phyloP scores from a whole-genome alignment of 1,284 basidiomycete species.

The Marasmius oreades region DNA sequence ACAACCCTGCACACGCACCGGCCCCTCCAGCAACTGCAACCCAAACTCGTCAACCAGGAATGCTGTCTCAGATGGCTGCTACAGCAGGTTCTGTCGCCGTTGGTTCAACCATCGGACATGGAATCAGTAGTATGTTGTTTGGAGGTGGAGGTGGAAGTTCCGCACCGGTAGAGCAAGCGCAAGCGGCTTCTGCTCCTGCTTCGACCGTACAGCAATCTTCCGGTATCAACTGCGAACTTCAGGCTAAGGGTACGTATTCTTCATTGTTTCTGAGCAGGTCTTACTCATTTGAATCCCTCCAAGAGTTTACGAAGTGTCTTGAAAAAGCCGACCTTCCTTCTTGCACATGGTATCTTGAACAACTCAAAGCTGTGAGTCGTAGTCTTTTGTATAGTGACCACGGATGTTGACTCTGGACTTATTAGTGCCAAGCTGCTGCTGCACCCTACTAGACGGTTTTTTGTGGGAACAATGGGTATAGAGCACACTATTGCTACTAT shows the following conservation, averaged over 20 bases:
- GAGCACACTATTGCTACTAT: too few relatives aligned
- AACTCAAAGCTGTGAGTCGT: slow-evolving; percentile 74
- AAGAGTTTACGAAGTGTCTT: slow-evolving; percentile 75
- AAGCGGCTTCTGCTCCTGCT: slow-evolving; percentile 28
- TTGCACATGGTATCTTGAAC: slow-evolving; percentile 81
- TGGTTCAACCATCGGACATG: slow-evolving; percentile 82
- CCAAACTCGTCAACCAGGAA: slow-evolving; percentile 45
- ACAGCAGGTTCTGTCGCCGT: slow-evolving; percentile 86
- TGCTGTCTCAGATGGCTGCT: slow-evolving; percentile 82
- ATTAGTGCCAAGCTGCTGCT: slow-evolving; percentile 75
- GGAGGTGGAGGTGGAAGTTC: slow-evolving; percentile 47
- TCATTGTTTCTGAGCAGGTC: not conserved
- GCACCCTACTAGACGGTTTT: slow-evolving; percentile 46
- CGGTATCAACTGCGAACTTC: slow-evolving; percentile 56
- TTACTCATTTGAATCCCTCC: not conserved
- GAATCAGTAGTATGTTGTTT: slow-evolving; percentile 81
- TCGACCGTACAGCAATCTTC: slow-evolving; percentile 37
- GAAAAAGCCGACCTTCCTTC: slow-evolving; percentile 73
- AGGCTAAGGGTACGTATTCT: slow-evolving; percentile 61
- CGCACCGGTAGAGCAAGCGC: slow-evolving; percentile 31
- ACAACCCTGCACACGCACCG: slow-evolving; percentile 40
- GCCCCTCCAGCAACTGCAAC: slow-evolving; percentile 34
- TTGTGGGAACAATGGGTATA: too few relatives aligned
- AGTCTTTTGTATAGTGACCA: slow-evolving; percentile 10
- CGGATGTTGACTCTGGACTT: not conserved